Base-by-base conservation (phyloP, 208 protist species). In the Crithidia acanthocephali region DNA sequence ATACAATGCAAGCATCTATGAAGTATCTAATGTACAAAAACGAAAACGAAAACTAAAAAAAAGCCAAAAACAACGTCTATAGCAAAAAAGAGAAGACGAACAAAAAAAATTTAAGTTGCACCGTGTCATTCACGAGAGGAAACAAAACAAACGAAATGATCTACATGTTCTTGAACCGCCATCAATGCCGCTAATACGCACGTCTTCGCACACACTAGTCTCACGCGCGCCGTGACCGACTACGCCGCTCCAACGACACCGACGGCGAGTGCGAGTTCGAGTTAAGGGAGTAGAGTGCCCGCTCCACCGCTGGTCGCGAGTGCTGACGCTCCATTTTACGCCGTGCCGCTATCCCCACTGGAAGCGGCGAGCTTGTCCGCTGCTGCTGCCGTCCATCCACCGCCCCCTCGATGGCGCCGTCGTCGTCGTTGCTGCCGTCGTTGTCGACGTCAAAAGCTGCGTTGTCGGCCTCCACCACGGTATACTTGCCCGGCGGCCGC, bases 331-430 rank as follows among this genome's bases (percentile, higher is more conserved):
- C 84, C 60, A 81, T 71, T 30, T 78, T 76, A 8, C 86, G 73
- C 23, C 86, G 66, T 5, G 86, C 83, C 2, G 81, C 86, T 44
- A 91, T 91, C 27, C 83, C 86, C 61, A 91, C 71, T 2, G 76
- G n/a, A n/a, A n/a, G 74, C 13, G 76, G 56, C 28, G 73, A 79
- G 33, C 51, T 57, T 18, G 25, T 61, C 28, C 42, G 57, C 6
- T 59, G 59, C 20, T 32, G 32, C 35, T 11, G 5, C 11, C 11
- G 8, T 40, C 8, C 35, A 11, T 5, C 35, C 11, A 5, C 8
- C 5, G 11, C 35, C 5, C 35, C 11, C 23, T 61, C n/a, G 23
- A 28, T 69, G 32, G 27, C 44, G 25, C 27, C 45, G 23, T 28
- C 60, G 25, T 65, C 71, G 18, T 63, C 45, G 20, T 62, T 27